A percentile compares a stretch with the other conserved stretches of the same genome.
phyloP scores from a whole-genome alignment of 2,329 filamentous ascomycete genomes.

The Alternaria brassicae region DNA sequence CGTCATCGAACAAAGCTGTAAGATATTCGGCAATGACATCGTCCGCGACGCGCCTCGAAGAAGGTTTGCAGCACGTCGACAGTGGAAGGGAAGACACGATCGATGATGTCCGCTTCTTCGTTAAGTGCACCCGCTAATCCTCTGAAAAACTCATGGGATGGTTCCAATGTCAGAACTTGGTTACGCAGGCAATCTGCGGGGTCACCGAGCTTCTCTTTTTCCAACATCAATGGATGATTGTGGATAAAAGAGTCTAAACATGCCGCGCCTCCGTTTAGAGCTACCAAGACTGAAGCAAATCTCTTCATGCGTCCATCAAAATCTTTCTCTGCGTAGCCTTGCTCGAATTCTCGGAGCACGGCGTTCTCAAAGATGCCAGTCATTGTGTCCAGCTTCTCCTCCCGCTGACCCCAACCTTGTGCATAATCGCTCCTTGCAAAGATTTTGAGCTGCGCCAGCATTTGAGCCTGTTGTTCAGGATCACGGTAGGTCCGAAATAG shows the following conservation, averaged over 20 bases:
- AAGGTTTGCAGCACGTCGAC: conserved; percentile 77
- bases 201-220: conserved; percentile 73
- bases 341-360: conserved; percentile 88
- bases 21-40: conserved; percentile 86
- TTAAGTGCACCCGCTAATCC: conserved; percentile 76
- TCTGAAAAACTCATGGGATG: conserved; percentile 82
- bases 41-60: conserved; percentile 79
- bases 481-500: conserved; percentile 87
- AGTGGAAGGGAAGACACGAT: conserved; percentile 78
- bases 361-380: conserved; percentile 87
- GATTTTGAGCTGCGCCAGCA: conserved; percentile 78
- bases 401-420: conserved; percentile 73
- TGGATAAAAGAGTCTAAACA: conserved; percentile 86
- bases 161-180: conserved; percentile 75
- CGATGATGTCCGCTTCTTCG: conserved; percentile 81
- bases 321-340: conserved; percentile 88
- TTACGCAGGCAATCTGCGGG: conserved; percentile 82
- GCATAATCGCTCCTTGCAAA: conserved; percentile 85
- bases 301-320: conserved; percentile 86
- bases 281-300: conserved; percentile 85
- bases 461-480: conserved; percentile 87
- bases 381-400: conserved; percentile 76
- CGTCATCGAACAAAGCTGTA: conserved; percentile 84
- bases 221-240: conserved; percentile 83
- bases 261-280: conserved; percentile 79